phyloP scores from a whole-genome alignment of 805 yeast genomes.

The Myxozyma nipponensis region DNA sequence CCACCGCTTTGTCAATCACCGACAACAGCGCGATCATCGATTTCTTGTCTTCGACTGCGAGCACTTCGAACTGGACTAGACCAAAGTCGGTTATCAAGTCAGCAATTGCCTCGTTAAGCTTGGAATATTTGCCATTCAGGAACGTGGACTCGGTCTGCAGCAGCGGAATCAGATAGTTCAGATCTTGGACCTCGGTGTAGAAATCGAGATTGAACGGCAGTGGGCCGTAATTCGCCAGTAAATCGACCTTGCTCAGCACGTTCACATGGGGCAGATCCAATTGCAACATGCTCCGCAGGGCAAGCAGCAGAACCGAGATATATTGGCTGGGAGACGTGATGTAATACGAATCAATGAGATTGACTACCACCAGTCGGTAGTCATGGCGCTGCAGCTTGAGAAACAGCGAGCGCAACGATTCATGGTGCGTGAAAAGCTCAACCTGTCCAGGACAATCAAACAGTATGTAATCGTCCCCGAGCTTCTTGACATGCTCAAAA shows the following conservation, averaged over 20 bases:
- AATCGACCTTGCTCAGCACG: conserved; percentile 87
- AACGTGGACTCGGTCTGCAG: conserved; percentile 68
- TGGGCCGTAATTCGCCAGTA: conserved; percentile 69
- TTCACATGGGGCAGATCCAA: conserved; percentile 89
- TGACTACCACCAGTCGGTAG: conserved; percentile 65
- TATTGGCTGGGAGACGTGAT: conserved; percentile 86
- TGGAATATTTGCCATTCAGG: conserved; percentile 57
- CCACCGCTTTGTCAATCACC: conserved; percentile 84
- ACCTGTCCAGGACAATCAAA: conserved; percentile 95
- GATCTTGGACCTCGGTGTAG: conserved; percentile 89
- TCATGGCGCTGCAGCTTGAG: conserved; percentile 59
- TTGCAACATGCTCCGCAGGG: conserved; percentile 88
- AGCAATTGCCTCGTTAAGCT: conserved; percentile 69
- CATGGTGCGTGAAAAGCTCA: conserved; percentile 87
- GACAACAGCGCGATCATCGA: conserved; percentile 82
- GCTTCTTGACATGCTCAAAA: conserved; percentile 50
- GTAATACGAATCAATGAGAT: conserved; percentile 77
- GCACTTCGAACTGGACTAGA: conserved; percentile 80
- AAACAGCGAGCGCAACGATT: conserved; percentile 67
- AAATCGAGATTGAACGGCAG: conserved; percentile 74
- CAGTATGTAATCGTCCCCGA: conserved; percentile 55
- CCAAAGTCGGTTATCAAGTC: conserved; percentile 85
- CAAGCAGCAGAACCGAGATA: conserved; percentile 70
- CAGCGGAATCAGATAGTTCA: conserved; percentile 61
- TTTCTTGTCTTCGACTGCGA: conserved; percentile 85